phyloP scores from a whole-genome alignment of 257 asterid genomes.

The Solanum pimpinellifolium region DNA sequence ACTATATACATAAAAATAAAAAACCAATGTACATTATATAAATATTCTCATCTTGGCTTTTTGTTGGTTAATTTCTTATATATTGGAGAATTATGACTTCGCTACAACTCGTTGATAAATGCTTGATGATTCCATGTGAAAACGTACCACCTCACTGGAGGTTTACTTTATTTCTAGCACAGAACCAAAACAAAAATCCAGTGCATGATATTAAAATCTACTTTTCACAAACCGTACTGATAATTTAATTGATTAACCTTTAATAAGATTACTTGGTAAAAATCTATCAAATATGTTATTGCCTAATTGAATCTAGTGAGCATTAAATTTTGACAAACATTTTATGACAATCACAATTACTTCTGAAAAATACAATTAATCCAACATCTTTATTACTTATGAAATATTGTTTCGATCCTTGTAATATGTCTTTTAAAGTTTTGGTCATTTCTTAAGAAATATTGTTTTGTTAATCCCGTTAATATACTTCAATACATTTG shows the following conservation, averaged over 20 bases:
- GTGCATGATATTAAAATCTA: background rate
- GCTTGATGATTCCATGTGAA: background rate
- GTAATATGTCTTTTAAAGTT: background rate
- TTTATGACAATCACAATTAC: background rate
- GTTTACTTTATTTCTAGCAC: background rate
- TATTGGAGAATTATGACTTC: background rate
- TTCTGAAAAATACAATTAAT: too few species aligned
- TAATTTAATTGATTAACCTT: background rate
- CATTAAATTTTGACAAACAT: background rate
- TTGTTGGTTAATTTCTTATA: too few species aligned
- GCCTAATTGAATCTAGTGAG: background rate
- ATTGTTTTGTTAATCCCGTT: background rate
- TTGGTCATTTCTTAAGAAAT: background rate
- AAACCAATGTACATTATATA: too few species aligned
- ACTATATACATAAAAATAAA: too few species aligned
- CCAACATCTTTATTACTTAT: background rate
- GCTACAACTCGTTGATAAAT: rapidly evolving
- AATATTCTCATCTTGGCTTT: background rate
- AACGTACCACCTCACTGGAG: background rate
- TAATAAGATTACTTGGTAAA: too few species aligned
- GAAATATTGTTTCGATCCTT: background rate
- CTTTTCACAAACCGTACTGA: background rate
- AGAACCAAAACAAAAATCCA: background rate
- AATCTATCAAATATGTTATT: too few species aligned
- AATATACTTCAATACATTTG: background rate